Conservation (phyloP, 2,329 filamentous ascomycete species). For the Talaromyces sp. region DNA sequence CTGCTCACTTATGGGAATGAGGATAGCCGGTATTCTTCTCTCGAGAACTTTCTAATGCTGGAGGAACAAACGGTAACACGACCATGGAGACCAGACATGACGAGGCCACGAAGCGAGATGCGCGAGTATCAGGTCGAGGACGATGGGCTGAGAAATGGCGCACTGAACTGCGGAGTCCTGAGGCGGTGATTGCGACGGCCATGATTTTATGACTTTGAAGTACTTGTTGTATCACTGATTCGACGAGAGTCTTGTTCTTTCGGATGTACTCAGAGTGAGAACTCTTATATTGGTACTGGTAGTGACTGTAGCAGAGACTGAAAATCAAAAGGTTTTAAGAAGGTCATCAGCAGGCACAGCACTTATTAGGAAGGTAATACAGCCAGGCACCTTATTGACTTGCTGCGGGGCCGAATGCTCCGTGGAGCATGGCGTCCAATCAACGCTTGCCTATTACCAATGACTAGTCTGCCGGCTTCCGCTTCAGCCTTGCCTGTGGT, state of each 20-base stretch:
- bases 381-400: constrained; percentile 1
- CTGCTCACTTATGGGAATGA: constrained; percentile 37
- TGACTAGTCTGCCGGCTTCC: neutral
- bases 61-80: constrained; percentile 46
- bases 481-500: neutral
- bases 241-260: neutral
- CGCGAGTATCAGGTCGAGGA: constrained; percentile 38
- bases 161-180: constrained; percentile 26
- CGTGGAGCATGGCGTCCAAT: neutral
- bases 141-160: constrained; percentile 46
- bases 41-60: constrained; percentile 45
- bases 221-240: neutral
- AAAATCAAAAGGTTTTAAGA: neutral
- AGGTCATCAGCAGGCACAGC: neutral
- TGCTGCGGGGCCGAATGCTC: constrained; percentile 1
- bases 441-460: neutral
- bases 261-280: neutral
- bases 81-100: constrained; percentile 44
- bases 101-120: constrained; percentile 39
- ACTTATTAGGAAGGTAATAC: neutral
- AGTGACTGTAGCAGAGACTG: neutral
- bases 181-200: constrained; percentile 13
- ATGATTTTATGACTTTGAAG: neutral
- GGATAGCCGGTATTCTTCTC: constrained; percentile 39
- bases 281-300: neutral